A percentile compares a stretch with the other conserved stretches of the same genome.
These are phyloP conservation scores for Saprolegnia parasitica DNA, from an alignment of 352 stramenopile species.

Conservation along the genomic window DNA sequence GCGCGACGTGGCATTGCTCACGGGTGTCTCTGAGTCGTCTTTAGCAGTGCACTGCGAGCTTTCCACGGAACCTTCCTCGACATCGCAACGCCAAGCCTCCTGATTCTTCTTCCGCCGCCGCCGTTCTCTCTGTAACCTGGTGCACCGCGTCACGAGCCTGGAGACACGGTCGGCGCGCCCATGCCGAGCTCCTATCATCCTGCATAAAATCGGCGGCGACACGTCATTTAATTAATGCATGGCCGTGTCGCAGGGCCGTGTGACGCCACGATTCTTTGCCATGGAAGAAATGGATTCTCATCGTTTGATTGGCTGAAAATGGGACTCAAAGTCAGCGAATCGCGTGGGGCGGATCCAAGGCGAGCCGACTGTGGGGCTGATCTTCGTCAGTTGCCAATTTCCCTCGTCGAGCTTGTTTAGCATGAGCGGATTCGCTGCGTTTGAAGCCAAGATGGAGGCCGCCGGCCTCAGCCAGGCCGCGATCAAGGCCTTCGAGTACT, in stretches of 20 bases:
- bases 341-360: neutral
- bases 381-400: slow-evolving; percentile 31
- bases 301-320: slow-evolving; percentile 7
- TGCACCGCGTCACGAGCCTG: no score
- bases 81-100: neutral
- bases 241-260: neutral
- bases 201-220: neutral
- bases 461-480: slow-evolving; percentile 92
- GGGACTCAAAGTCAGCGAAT: neutral
- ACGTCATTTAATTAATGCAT: no score
- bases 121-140: no score
- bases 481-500: slow-evolving; percentile 97
- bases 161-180: no score
- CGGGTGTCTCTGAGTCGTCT: neutral
- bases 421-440: slow-evolving; percentile 57
- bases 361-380: slow-evolving; percentile 1
- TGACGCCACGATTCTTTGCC: slow-evolving; percentile 1
- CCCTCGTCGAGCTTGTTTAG: slow-evolving; percentile 15
- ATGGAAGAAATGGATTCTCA: neutral
- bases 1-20: neutral
- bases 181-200: neutral
- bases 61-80: neutral
- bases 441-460: slow-evolving; percentile 95
- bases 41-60: neutral
- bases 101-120: neutral